Percentiles rank a stretch among this genome's conserved stretches.
These are phyloP conservation scores for Phaeophleospora eucalypticola DNA, from an alignment of 2,329 filamentous ascomycete genomes.

Conservation along the genomic window DNA sequence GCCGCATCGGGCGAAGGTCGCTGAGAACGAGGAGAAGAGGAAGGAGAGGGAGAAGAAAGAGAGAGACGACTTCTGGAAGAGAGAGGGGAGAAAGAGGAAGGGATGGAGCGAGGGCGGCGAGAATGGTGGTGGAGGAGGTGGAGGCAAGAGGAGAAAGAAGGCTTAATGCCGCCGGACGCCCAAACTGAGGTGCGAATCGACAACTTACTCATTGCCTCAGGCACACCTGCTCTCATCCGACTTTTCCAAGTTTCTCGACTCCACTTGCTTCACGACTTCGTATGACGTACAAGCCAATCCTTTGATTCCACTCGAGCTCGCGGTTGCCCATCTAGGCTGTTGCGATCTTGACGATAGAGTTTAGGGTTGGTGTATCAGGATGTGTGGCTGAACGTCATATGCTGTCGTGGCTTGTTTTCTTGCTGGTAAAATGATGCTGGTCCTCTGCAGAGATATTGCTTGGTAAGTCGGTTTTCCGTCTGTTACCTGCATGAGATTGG, in stretches of 20 bases:
- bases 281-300: background rate
- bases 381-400: background rate
- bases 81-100: constrained; percentile 78
- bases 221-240: background rate
- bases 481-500: no score
- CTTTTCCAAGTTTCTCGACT: background rate
- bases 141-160: constrained; percentile 29
- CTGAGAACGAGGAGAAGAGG: constrained; percentile 79
- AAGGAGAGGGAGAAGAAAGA: constrained; percentile 83
- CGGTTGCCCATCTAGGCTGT: background rate
- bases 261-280: background rate
- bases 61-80: constrained; percentile 86
- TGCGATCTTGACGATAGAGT: background rate
- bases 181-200: background rate
- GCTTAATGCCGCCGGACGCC: constrained; percentile 5
- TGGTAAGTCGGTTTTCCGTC: background rate
- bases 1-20: constrained; percentile 77
- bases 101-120: constrained; percentile 51
- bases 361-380: background rate
- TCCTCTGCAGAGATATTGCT: background rate
- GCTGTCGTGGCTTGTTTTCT: background rate
- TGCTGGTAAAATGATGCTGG: background rate
- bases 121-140: constrained; percentile 30
- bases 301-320: background rate
- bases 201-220: background rate